These are phyloP conservation scores for Cercospora sp. DNA, from an alignment of 2,329 filamentous ascomycete species.

Conservation along the genomic window DNA sequence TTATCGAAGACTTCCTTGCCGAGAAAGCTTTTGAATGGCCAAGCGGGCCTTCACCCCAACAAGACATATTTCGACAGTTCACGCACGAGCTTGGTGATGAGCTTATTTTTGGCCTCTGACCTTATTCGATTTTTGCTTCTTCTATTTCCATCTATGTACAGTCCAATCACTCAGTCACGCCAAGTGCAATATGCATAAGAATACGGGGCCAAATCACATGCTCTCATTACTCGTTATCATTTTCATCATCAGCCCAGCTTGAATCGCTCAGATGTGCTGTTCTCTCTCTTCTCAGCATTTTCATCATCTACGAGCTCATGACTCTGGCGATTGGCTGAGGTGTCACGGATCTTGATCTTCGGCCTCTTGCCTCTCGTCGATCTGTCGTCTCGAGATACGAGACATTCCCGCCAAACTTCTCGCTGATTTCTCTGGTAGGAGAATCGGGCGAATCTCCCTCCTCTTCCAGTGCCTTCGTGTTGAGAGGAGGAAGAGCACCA, in stretches of 20 bases:
- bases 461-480: slow-evolving; percentile 17
- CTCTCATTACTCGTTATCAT: slow-evolving; percentile 3
- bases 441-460: slow-evolving; percentile 4
- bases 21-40: slow-evolving; percentile 27
- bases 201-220: not conserved
- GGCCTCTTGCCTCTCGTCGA: not conserved
- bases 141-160: not conserved
- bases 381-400: slow-evolving; percentile 19
- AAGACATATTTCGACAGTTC: slow-evolving; percentile 24
- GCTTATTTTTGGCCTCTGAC: slow-evolving; percentile 17
- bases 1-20: slow-evolving; percentile 28
- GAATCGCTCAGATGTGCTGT: not conserved
- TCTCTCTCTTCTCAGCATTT: not conserved
- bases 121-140: not conserved
- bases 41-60: slow-evolving; percentile 21
- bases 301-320: slow-evolving; percentile 14
- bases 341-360: slow-evolving; percentile 13
- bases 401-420: slow-evolving; percentile 20
- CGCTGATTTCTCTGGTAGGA: slow-evolving; percentile 7
- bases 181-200: not conserved
- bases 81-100: slow-evolving; percentile 26
- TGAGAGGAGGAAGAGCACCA: slow-evolving; percentile 17
- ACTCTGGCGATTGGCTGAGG: slow-evolving; percentile 17
- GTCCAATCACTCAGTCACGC: not conserved
- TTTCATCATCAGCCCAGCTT: not conserved